These are phyloP conservation scores for Coemansia sp. DNA, from an alignment of 192 early-diverging fungal species.

Conservation along the genomic window DNA sequence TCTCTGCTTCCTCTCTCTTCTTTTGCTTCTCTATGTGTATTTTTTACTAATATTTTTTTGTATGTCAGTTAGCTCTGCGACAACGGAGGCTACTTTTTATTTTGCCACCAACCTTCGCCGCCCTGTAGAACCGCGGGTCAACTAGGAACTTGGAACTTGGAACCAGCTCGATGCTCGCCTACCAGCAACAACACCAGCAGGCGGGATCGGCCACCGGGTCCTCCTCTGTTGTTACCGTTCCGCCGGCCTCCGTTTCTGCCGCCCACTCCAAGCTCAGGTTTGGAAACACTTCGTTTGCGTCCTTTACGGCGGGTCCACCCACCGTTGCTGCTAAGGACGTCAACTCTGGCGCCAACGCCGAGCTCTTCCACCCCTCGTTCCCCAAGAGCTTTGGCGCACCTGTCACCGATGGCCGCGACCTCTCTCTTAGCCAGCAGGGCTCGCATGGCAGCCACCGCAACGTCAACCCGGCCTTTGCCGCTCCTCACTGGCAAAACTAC, in stretches of 20 bases:
- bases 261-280: constrained; percentile 50
- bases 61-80: constrained; percentile 10
- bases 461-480: constrained; percentile 38
- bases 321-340: background rate
- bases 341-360: background rate
- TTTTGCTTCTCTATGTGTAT: background rate
- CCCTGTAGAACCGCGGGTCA: constrained; percentile 6
- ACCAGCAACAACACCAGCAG: constrained; percentile 48
- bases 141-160: constrained; percentile 2
- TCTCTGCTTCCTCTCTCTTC: constrained; percentile 5
- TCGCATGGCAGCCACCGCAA: constrained; percentile 37
- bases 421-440: constrained; percentile 40
- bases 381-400: constrained; percentile 34
- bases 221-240: constrained; percentile 24
- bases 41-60: constrained; percentile 10
- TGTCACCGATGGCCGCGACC: constrained; percentile 18
- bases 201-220: constrained; percentile 19
- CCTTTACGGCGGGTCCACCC: background rate
- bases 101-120: constrained; percentile 7
- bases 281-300: constrained; percentile 36
- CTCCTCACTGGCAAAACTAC: constrained; percentile 50
- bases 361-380: constrained; percentile 9
- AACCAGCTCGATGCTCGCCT: constrained; percentile 43
- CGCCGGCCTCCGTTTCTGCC: constrained; percentile 36
- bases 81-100: constrained; percentile 8